These are phyloP conservation scores for Halteria grandinella DNA, from an alignment of 73 alveolate species.

Conservation along the genomic window DNA sequence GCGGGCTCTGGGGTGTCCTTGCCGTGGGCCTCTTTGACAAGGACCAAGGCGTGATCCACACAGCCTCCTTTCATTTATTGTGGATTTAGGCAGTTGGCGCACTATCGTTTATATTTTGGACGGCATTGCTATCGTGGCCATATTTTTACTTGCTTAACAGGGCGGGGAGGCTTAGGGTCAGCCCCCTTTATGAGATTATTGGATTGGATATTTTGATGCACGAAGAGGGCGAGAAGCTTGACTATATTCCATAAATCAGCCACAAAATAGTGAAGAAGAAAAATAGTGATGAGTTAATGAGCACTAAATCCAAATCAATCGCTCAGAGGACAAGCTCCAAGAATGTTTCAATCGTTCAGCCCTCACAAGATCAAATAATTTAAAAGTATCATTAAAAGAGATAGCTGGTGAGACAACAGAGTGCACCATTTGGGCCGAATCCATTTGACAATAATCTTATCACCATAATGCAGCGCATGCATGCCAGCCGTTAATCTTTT, in stretches of 20 bases:
- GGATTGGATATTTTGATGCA: slow-evolving; percentile 38
- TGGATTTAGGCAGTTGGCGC: slow-evolving; percentile 10
- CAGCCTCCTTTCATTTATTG: background rate
- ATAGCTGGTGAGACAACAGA: too few species aligned
- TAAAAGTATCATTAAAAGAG: too few species aligned
- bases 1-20: slow-evolving; percentile 68
- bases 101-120: slow-evolving; percentile 38
- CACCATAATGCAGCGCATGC: too few species aligned
- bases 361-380: too few species aligned
- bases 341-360: too few species aligned
- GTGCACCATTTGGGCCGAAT: too few species aligned
- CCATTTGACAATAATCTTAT: too few species aligned
- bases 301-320: too few species aligned
- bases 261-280: too few species aligned
- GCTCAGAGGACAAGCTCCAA: too few species aligned
- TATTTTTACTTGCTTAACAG: slow-evolving; percentile 7
- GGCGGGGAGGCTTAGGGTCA: slow-evolving; percentile 39
- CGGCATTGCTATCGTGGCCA: slow-evolving; percentile 5
- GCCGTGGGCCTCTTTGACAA: slow-evolving; percentile 56
- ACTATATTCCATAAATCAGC: slow-evolving; percentile 6
- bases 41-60: slow-evolving; percentile 40
- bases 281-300: too few species aligned
- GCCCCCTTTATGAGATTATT: slow-evolving; percentile 13
- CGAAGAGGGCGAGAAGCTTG: slow-evolving; percentile 26
- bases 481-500: too few species aligned